Conservation (phyloP, 2,329 filamentous ascomycete species). For the Chaetomiaceae sp. region DNA sequence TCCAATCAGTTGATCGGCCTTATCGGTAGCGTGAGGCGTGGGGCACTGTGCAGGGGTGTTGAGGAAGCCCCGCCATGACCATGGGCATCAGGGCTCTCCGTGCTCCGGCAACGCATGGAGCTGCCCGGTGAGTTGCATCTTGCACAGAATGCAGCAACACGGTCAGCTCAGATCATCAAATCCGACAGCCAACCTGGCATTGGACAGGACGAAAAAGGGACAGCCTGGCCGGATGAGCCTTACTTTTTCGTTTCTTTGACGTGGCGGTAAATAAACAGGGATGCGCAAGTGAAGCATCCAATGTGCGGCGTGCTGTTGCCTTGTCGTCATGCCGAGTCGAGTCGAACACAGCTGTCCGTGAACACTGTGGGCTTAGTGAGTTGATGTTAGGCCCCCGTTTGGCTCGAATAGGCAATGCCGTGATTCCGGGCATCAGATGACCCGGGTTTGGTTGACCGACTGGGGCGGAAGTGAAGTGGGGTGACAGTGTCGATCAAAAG, state of each 20-base stretch:
- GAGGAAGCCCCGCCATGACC: too few relatives aligned
- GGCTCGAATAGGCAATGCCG: conserved; percentile 1
- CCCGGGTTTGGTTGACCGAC: background rate
- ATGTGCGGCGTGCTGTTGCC: background rate
- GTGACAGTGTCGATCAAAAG: too few relatives aligned
- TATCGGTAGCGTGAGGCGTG: conserved; percentile 17
- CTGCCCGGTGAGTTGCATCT: too few relatives aligned
- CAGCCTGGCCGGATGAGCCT: background rate
- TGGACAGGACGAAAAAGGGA: background rate
- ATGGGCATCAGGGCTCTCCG: too few relatives aligned
- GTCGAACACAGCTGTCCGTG: background rate
- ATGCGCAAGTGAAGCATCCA: background rate
- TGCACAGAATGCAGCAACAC: too few relatives aligned
- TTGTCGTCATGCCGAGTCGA: background rate
- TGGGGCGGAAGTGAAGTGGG: background rate
- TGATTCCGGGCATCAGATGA: background rate
- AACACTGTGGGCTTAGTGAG: background rate
- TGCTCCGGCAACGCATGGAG: too few relatives aligned
- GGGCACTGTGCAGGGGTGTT: background rate
- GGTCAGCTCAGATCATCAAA: too few relatives aligned
- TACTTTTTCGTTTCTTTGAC: background rate
- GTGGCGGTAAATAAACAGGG: background rate
- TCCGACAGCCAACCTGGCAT: background rate
- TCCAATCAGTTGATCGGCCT: conserved; percentile 24
- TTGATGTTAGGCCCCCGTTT: too few relatives aligned